Conservation (phyloP, 345 rosid species). For the Fremontodendron californicum region DNA sequence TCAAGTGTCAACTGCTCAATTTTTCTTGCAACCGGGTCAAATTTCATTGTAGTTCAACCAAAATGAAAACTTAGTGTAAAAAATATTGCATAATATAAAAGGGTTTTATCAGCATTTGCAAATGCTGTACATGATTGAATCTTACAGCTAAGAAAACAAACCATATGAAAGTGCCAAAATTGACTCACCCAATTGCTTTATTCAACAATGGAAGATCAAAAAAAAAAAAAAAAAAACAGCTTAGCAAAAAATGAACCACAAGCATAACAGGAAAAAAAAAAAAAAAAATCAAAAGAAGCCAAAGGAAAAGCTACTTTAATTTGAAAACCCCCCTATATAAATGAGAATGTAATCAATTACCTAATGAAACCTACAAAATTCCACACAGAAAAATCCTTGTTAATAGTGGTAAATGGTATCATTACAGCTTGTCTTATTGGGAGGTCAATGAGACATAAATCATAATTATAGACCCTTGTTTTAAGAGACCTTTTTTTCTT, state of each 20-base stretch:
- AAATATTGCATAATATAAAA: too few relatives aligned
- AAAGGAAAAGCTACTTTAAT: conserved; percentile 9
- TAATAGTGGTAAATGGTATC: not conserved
- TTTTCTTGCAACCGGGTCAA: too few relatives aligned
- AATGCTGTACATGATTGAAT: not conserved
- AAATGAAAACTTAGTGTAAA: too few relatives aligned
- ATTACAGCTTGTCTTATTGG: conserved; percentile 18
- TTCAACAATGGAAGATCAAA: not conserved
- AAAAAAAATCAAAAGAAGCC: not conserved
- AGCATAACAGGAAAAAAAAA: conserved; percentile 12
- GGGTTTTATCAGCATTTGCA: too few relatives aligned
- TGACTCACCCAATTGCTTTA: not conserved
- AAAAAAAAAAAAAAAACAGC: not conserved
- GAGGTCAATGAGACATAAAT: conserved; percentile 8
- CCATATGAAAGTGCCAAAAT: not conserved
- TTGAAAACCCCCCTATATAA: not conserved
- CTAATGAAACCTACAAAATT: conserved; percentile 8
- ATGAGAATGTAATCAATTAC: conserved; percentile 15
- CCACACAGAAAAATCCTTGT: not conserved
- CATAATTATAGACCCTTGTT: not conserved
- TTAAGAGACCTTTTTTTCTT: not conserved
- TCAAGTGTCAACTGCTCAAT: too few relatives aligned
- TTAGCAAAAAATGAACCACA: conserved; percentile 2
- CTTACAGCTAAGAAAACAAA: not conserved
- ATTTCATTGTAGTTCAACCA: too few relatives aligned